Evolutionary conservation across 225 moss, liverwort and hornwort genomes (phyloP).

Genomic region (Pseudisothecium myosuroides): DNA sequence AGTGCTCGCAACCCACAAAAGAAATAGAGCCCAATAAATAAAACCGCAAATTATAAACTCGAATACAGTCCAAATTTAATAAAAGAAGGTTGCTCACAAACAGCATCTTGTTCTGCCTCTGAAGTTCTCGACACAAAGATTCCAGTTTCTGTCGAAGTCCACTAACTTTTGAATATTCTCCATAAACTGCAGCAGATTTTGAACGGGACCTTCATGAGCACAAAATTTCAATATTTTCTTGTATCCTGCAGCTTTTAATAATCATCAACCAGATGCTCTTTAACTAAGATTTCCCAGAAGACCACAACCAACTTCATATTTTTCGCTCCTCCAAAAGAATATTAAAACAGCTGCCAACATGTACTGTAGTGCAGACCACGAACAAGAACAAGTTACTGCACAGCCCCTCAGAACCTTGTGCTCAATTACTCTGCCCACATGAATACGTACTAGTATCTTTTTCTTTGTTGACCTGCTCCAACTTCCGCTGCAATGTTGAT

Average conservation of each 20-base stretch:
- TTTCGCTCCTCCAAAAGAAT: background rate
- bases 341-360: background rate
- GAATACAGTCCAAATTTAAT: background rate
- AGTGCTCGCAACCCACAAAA: background rate
- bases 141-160: constrained; percentile 89
- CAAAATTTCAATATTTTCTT: background rate
- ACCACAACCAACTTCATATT: background rate
- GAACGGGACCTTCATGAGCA: background rate
- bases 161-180: constrained; percentile 84
- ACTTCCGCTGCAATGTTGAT: constrained; percentile 68
- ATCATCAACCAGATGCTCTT: background rate
- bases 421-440: background rate
- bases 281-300: background rate
- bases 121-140: constrained; percentile 92
- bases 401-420: background rate
- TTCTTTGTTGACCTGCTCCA: constrained; percentile 94
- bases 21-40: background rate
- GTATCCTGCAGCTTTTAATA: background rate
- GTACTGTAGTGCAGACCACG: background rate
- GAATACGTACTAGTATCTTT: constrained; percentile 74
- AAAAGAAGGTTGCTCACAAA: constrained; percentile 39
- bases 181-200: constrained; percentile 60
- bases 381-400: background rate
- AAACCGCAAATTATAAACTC: background rate
- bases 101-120: constrained; percentile 90